Conservation (phyloP, 371 early-diverging fungal species). For the Parasitella parasitica region DNA sequence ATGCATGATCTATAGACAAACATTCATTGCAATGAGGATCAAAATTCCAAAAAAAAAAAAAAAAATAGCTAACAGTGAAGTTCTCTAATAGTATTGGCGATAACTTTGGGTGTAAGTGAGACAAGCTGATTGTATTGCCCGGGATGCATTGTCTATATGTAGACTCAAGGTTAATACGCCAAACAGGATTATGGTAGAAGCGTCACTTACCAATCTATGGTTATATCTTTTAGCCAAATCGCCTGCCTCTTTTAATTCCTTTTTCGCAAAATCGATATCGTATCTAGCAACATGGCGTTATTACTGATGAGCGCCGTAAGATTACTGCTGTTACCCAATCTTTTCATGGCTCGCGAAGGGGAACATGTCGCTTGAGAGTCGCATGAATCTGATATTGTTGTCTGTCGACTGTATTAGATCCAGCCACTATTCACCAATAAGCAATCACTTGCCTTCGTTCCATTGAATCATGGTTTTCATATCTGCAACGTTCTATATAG, state of each 20-base stretch:
- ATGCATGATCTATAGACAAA: slow-evolving; percentile 35
- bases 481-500: slow-evolving; percentile 43
- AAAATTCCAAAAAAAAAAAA: too few relatives aligned
- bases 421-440: background rate
- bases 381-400: slow-evolving; percentile 46
- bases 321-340: slow-evolving; percentile 26
- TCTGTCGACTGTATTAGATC: slow-evolving; percentile 1
- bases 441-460: slow-evolving; percentile 38
- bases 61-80: slow-evolving; percentile 22
- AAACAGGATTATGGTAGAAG: too few relatives aligned
- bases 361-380: slow-evolving; percentile 49
- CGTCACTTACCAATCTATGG: slow-evolving; percentile 45
- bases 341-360: slow-evolving; percentile 49
- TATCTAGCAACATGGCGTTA: slow-evolving; percentile 18
- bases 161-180: too few relatives aligned
- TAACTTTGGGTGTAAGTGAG: slow-evolving; percentile 39
- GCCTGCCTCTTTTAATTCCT: slow-evolving; percentile 32
- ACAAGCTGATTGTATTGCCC: slow-evolving; percentile 54
- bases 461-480: slow-evolving; percentile 44
- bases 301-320: too few relatives aligned
- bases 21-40: background rate
- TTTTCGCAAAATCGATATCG: slow-evolving; percentile 36
- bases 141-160: slow-evolving; percentile 52
- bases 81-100: slow-evolving; percentile 38
- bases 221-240: slow-evolving; percentile 37